Percentiles rank a stretch among this genome's conserved stretches.
Conservation (phyloP, 1,139 yeast genomes). For the Hyphopichia burtonii region DNA sequence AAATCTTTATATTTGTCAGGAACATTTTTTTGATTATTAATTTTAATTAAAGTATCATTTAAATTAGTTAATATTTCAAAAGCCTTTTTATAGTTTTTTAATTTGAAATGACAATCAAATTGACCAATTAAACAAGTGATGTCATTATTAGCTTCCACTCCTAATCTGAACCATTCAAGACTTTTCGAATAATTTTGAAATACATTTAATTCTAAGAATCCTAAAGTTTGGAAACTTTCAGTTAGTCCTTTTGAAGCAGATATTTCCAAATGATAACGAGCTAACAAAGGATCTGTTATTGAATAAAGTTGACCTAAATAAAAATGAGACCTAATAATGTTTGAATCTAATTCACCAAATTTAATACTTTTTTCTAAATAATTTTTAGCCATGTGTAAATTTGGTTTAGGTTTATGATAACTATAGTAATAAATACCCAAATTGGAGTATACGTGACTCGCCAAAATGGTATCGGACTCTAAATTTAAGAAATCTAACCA, state of each 20-base stretch:
- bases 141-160: slow-evolving; percentile 60
- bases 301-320: slow-evolving; percentile 72
- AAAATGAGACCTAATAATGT: slow-evolving; percentile 68
- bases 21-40: slow-evolving; percentile 15
- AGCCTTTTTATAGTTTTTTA: slow-evolving; percentile 29
- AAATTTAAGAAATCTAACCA: slow-evolving; percentile 59
- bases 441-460: slow-evolving; percentile 72
- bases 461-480: slow-evolving; percentile 55
- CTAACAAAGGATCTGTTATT: slow-evolving; percentile 51
- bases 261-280: slow-evolving; percentile 70
- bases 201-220: slow-evolving; percentile 72
- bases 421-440: slow-evolving; percentile 64
- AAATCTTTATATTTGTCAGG: slow-evolving; percentile 25
- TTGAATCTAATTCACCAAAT: slow-evolving; percentile 54
- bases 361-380: slow-evolving; percentile 61
- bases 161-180: slow-evolving; percentile 81
- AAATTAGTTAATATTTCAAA: slow-evolving; percentile 17
- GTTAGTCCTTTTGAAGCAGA: slow-evolving; percentile 75
- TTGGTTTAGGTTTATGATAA: slow-evolving; percentile 38
- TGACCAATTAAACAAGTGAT: slow-evolving; percentile 70
- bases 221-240: slow-evolving; percentile 75
- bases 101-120: slow-evolving; percentile 53
- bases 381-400: slow-evolving; percentile 51
- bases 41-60: slow-evolving; percentile 13
- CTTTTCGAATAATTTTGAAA: slow-evolving; percentile 57